Base-by-base conservation (phyloP, 2,329 filamentous ascomycete genomes). In the Nannizziopsis barbatae region DNA sequence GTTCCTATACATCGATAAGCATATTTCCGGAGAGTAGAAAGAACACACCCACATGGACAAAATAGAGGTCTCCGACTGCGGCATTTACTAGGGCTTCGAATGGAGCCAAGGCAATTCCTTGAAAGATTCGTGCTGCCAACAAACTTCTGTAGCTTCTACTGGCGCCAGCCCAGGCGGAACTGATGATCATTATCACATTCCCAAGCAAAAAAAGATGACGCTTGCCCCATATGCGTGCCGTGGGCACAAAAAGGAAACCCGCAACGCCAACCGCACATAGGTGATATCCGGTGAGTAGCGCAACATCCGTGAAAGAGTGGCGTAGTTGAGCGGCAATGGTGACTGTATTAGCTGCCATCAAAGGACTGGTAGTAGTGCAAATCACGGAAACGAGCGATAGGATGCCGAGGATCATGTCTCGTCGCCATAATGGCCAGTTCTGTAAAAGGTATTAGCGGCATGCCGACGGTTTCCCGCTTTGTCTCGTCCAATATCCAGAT, bases 1-100 rank as follows among this genome's bases (percentile, higher is more conserved):
- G 76, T 71, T 86, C 74, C 72, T 84, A 32, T 36, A 14, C 40
- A n/a, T 17, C 9, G 12, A 11, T 44, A 2, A 44, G 42, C 17
- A 31, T 7, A 43, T 31, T 18, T 33, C 17, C 31, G 27, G 15
- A 18, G 31, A 37, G 14, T 20, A 33, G 45, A 15, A 12, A 32
- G n/a, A 40, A 22, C 12, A 42, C 36, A 64, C 77, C 65, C 65
- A 85, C 80, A 68, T 90, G 90, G 20, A 95, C 87, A 64, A 82
- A 92, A 66, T 90, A 95, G 45, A 96, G 63, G 64, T 96, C 90
- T 36, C 88, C 90, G 5, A 95, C 85, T 42, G 80, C 83, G 0
- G 86, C 86, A 65, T 94, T 95, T 50, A 95, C 83, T 18, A 95
- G 71, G 1, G 86, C 85, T 67, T 96, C 90, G 56, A 92, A 95